Conservation (phyloP, 1,284 basidiomycete species). For the Megacollybia platyphylla region DNA sequence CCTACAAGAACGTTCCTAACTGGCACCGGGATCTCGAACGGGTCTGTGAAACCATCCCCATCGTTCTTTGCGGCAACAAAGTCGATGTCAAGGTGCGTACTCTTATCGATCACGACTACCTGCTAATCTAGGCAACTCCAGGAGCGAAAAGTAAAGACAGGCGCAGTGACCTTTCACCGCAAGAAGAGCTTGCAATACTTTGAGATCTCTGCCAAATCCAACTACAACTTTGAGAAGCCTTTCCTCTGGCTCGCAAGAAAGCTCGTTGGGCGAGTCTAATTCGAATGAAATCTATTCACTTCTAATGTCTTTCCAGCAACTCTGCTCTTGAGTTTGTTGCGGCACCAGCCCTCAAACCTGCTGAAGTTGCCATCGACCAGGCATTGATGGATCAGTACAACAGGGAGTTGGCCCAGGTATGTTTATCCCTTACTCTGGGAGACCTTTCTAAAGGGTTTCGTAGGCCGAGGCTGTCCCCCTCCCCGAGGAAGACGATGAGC, state of each 20-base stretch:
- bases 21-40: conserved; percentile 99
- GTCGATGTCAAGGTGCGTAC: conserved; percentile 90
- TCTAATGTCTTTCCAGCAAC: conserved; percentile 42
- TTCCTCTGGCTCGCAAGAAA: conserved; percentile 99
- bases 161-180: conserved; percentile 97
- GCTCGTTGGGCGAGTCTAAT: conserved; percentile 73
- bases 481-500: conserved; percentile 71
- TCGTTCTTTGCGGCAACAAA: conserved; percentile 99
- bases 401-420: conserved; percentile 61
- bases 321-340: conserved; percentile 89
- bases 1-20: conserved; percentile 99
- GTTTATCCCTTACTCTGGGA: conserved; percentile 9
- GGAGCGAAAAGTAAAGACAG: conserved; percentile 99
- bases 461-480: conserved; percentile 68
- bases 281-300: neutral
- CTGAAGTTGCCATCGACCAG: conserved; percentile 83
- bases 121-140: conserved; percentile 18
- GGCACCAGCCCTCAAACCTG: conserved; percentile 90
- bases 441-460: conserved; percentile 1
- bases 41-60: conserved; percentile 99
- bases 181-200: conserved; percentile 99
- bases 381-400: conserved; percentile 79
- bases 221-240: conserved; percentile 99
- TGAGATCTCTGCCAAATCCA: conserved; percentile 99
- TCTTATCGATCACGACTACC: conserved; percentile 5